phyloP scores from a whole-genome alignment of 1,284 basidiomycete species.

The Leccinum fuscescens region DNA sequence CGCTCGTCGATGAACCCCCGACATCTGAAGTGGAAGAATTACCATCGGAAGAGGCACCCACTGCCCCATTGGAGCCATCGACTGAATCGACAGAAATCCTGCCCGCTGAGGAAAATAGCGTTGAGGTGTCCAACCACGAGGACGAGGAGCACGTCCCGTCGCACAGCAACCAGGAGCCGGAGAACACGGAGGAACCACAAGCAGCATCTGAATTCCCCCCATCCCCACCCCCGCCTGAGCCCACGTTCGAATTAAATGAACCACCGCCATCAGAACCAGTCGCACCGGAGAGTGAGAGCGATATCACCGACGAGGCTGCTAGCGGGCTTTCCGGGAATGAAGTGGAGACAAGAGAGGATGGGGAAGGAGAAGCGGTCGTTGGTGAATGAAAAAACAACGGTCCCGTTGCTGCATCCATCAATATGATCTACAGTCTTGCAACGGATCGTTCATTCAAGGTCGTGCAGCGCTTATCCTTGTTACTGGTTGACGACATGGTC shows the following conservation, averaged over 20 bases:
- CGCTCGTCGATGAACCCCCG: conserved; percentile 4
- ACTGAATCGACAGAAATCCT: conserved; percentile 6
- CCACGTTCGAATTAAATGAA: conserved; percentile 29
- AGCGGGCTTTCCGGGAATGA: conserved; percentile 21
- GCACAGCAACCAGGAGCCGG: conserved; percentile 3
- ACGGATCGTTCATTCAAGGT: not conserved
- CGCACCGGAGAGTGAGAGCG: conserved; percentile 34
- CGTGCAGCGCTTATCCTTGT: not conserved
- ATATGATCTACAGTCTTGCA: not conserved
- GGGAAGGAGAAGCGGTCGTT: conserved; percentile 18
- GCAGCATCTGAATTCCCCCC: conserved; percentile 10
- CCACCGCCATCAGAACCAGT: conserved; percentile 33
- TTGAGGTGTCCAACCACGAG: conserved; percentile 4
- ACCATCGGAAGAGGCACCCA: conserved; percentile 5
- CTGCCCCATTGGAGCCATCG: conserved; percentile 2
- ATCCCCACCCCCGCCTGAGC: conserved; percentile 3
- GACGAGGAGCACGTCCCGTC: conserved; percentile 1
- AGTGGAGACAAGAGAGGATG: conserved; percentile 4
- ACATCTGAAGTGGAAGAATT: conserved; percentile 8
- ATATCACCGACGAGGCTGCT: conserved; percentile 35
- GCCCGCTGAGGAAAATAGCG: conserved; percentile 4
- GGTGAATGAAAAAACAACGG: conserved; percentile 16
- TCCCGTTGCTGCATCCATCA: conserved; percentile 13
- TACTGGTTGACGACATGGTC: conserved; percentile 18
- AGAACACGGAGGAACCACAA: conserved; percentile 8